Evolutionary conservation across 768 basidiomycete genomes (phyloP).

Genomic region (Agaricus subrufescens): DNA sequence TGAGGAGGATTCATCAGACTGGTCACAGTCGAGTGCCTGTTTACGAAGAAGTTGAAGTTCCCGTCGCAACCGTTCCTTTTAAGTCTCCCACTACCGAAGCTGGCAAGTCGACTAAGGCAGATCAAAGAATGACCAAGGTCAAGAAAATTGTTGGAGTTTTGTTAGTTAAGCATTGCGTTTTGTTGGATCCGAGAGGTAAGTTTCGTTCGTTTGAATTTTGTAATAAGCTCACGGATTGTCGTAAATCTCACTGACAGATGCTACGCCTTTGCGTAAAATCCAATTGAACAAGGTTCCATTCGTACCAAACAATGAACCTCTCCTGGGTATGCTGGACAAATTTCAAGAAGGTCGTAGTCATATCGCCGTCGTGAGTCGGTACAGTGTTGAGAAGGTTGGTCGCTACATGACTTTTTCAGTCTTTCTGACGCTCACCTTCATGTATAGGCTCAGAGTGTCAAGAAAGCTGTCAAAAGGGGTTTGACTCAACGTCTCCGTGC

Average conservation of each 20-base stretch:
- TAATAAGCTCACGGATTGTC: neutral
- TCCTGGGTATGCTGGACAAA: slow-evolving; percentile 79
- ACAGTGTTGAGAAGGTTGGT: slow-evolving; percentile 56
- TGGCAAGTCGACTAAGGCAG: neutral
- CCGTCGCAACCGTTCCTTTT: slow-evolving; percentile 29
- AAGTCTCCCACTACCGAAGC: neutral
- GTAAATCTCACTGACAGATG: slow-evolving; percentile 45
- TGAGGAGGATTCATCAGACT: slow-evolving; percentile 70
- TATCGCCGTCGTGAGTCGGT: slow-evolving; percentile 85
- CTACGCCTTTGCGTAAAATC: slow-evolving; percentile 75
- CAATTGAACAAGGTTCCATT: slow-evolving; percentile 85
- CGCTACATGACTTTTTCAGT: neutral
- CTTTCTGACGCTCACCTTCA: neutral
- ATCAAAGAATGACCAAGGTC: slow-evolving; percentile 41
- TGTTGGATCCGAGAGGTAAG: slow-evolving; percentile 79
- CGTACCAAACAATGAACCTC: slow-evolving; percentile 81
- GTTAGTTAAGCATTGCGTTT: slow-evolving; percentile 84
- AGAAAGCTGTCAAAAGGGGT: slow-evolving; percentile 77
- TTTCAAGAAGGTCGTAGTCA: slow-evolving; percentile 91
- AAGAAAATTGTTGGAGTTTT: slow-evolving; percentile 86
- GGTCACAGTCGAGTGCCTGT: slow-evolving; percentile 86
- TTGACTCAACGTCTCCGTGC: slow-evolving; percentile 74
- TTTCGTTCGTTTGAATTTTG: neutral
- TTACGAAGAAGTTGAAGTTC: slow-evolving; percentile 70
- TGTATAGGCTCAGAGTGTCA: slow-evolving; percentile 65